Evolutionary conservation across 2,329 filamentous ascomycete species (phyloP), one percentile per base, ranked within the genome.

Genomic region (Ascochyta clinopodiicola): DNA sequence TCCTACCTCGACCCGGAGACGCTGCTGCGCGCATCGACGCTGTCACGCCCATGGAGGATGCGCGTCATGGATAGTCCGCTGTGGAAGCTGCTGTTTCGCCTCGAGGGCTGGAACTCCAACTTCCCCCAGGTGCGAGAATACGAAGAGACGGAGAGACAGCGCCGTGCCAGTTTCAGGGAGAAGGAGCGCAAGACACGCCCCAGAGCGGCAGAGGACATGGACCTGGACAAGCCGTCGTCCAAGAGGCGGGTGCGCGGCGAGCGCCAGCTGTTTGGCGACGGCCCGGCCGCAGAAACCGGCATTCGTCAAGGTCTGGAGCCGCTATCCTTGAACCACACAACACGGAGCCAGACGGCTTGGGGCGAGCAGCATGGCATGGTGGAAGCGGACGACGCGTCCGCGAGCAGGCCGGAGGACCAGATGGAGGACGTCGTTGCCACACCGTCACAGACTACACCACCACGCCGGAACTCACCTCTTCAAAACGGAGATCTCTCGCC

Each of bases 41-140:
- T 92, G 15, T 97, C 92, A 32, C 87, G 88, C 42, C 82, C 87
- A 60, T 99, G 95, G 94, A 88, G 93, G 60, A 82, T 85, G 17
- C 82, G 95, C 17, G 88, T 94, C 6, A 78, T 92, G 46, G 95
- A 99, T 74, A 86, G 90, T 31, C 89, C 90, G 58, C 79, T 98
- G 25, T 99, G 95, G 95, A 88, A 91, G 71, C 82, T 86, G 13
- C 78, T 96, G 13, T 99, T 96, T 75, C 83, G 88, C 32, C 78
- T 87, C 7, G 93, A 98, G 77, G 95, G 95, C 6, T 99, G 95
- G 91, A 87, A 87, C 61, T 84, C 89, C 6, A 82, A 93, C 59
- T 72, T 76, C 45, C 63, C 68, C 9, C 89, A 92, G 62, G 86
- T 96, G 25, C 78, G 79, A 36, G 76, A 79, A 2, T 92, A 86